Percentiles rank a stretch among this genome's conserved stretches.
Conservation (phyloP, 768 basidiomycete species). For the Suillus subaureus region DNA sequence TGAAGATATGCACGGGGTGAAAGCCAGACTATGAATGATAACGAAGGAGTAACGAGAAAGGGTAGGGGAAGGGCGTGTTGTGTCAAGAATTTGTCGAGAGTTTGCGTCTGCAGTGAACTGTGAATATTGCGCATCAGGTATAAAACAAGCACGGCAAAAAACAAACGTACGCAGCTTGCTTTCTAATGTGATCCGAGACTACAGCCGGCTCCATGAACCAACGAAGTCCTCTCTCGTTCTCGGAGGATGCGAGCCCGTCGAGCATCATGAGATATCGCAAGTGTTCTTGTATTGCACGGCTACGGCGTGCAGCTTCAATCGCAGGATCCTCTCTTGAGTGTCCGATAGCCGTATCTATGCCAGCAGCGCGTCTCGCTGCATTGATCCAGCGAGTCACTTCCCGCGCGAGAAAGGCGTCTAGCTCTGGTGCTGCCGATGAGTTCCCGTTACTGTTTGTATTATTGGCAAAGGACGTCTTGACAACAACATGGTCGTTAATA, state of each 20-base stretch:
- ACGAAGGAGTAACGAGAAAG: constrained; percentile 64
- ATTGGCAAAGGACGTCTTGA: constrained; percentile 77
- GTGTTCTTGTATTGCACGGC: constrained; percentile 52
- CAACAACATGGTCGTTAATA: constrained; percentile 48
- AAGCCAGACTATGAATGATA: constrained; percentile 72
- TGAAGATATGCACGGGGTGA: constrained; percentile 72
- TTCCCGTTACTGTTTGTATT: constrained; percentile 47
- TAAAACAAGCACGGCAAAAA: not conserved
- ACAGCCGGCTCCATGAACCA: constrained; percentile 65
- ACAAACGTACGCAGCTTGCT: constrained; percentile 15
- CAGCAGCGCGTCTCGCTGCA: constrained; percentile 40
- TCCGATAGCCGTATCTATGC: constrained; percentile 20
- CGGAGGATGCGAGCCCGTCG: constrained; percentile 60
- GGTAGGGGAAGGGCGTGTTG: constrained; percentile 66
- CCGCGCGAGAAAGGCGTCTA: constrained; percentile 65
- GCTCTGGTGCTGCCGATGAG: constrained; percentile 40
- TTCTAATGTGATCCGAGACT: constrained; percentile 22
- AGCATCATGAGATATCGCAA: constrained; percentile 72
- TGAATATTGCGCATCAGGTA: not conserved
- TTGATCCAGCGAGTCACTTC: constrained; percentile 58
- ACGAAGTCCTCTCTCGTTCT: constrained; percentile 62
- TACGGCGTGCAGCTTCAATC: constrained; percentile 52
- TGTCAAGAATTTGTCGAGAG: constrained; percentile 70
- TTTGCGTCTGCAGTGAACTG: constrained; percentile 41
- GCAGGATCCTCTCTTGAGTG: constrained; percentile 50